These are phyloP conservation scores for Rhododendron henanense DNA, from an alignment of 148 eudicot genomes.

Conservation along the genomic window DNA sequence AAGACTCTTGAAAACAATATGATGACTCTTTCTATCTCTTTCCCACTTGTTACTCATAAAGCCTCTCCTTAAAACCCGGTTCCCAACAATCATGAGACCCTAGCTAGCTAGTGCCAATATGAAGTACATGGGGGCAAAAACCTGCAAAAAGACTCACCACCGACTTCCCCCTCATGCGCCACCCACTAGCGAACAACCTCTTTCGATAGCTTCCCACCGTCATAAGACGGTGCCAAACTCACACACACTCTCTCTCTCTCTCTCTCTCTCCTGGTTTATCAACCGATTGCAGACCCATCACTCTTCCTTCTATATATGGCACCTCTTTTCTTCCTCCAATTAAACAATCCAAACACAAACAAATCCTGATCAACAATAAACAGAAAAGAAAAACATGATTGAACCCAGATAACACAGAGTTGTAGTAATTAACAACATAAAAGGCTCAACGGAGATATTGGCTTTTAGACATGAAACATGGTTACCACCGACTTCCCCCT, in stretches of 20 bases:
- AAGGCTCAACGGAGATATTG: too few relatives aligned
- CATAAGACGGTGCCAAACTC: not conserved
- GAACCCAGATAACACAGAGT: not conserved
- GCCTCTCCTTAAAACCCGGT: too few relatives aligned
- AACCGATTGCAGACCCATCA: not conserved
- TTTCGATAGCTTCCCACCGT: not conserved
- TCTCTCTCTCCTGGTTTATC: not conserved
- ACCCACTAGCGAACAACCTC: not conserved
- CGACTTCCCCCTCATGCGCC: not conserved
- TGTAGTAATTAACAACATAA: too few relatives aligned
- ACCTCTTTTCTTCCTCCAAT: not conserved
- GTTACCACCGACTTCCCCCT: not conserved
- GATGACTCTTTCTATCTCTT: too few relatives aligned
- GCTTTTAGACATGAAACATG: too few relatives aligned
- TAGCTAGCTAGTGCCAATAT: too few relatives aligned
- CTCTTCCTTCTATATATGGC: not conserved
- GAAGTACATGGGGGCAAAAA: too few relatives aligned
- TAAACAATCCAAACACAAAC: not conserved
- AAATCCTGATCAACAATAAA: not conserved
- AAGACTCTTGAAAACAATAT: not conserved
- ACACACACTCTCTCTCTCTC: not conserved
- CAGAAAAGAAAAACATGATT: not conserved
- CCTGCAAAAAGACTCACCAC: not conserved
- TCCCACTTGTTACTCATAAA: too few relatives aligned
- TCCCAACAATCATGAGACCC: too few relatives aligned